phyloP scores from a whole-genome alignment of 352 stramenopile species.

The Thalassiosira ordinaria region DNA sequence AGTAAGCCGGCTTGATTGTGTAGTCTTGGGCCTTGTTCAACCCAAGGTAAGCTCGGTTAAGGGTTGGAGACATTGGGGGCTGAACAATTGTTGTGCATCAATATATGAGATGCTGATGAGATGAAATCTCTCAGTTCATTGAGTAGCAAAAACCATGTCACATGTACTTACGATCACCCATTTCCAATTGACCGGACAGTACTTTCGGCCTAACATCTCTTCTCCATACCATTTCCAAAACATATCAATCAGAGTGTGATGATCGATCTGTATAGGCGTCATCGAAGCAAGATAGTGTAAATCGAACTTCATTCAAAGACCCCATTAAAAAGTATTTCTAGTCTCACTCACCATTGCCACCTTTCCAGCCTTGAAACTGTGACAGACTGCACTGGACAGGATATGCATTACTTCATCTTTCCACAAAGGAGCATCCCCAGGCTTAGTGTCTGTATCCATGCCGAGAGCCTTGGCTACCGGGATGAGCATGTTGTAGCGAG shows the following conservation, averaged over 20 bases:
- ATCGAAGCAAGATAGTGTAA: no score
- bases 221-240: constrained; percentile 48
- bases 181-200: constrained; percentile 57
- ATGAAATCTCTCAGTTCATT: not conserved
- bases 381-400: constrained; percentile 37
- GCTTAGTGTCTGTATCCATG: constrained; percentile 40
- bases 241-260: constrained; percentile 48
- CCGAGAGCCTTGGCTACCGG: constrained; percentile 41
- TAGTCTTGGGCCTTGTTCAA: constrained; percentile 53
- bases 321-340: no score
- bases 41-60: constrained; percentile 42
- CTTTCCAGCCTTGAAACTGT: constrained; percentile 43
- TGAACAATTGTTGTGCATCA: not conserved
- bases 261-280: no score
- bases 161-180: constrained; percentile 58
- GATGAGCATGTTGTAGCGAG: constrained; percentile 44
- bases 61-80: constrained; percentile 46
- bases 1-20: constrained; percentile 39
- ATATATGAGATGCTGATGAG: not conserved
- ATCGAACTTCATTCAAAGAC: no score
- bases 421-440: constrained; percentile 40
- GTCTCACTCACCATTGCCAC: no score
- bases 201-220: constrained; percentile 31
- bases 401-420: constrained; percentile 50
- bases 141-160: no score